Evolutionary conservation across 1,284 basidiomycete genomes (phyloP), one percentile per base, ranked within the genome.

Genomic region (Papiliotrema laurentii): DNA sequence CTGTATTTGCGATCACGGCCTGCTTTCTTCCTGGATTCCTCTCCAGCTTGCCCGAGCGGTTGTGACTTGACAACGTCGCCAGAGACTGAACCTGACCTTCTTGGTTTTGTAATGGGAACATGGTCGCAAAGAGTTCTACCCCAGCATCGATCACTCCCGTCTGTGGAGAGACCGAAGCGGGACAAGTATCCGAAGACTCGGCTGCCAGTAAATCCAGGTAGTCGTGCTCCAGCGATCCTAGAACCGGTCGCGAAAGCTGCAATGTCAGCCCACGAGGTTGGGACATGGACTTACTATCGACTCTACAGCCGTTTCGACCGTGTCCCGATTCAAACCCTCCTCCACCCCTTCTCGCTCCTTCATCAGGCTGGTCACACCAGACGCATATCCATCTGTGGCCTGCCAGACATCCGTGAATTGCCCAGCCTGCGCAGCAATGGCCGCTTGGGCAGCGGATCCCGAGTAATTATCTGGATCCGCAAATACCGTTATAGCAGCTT

Each of bases 141-240:
- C 90, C 86, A 2, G 87, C 85, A 68, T 98, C 89, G 21, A 97
- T 87, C 3, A 90, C 86, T 9, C 87, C 83, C 0, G 90, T 93
- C 1, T 82, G 79, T 0, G 90, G 78, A 0, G 92, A 85, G 2
- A 88, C 82, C 68, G 47, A 77, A 71, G 61, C 83, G 76, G 68
- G 58, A 18, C 53, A 35, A 9, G 47, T 45, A 2, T 54, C 47
- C 1, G 64, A 25, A 0, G 58, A 43, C 2, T 42, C 37, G 3
- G 65, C 54, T 2, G 54, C 55, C 44, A 86, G 89, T 3, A 96
- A 74, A 1, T 83, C 80, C 3, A 93, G 77, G 2, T 86, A 82
- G 60, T 97, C 92, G 63, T 96, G 85, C 70, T 97, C 93, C 44
- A 84, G 81, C 2, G 87, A 88, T 10, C 86, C 84, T 9, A 94